A percentile compares a stretch with the other conserved stretches of the same genome.
These are phyloP conservation scores for Barnettozyma populi DNA, from an alignment of 805 yeast genomes.

Conservation along the genomic window DNA sequence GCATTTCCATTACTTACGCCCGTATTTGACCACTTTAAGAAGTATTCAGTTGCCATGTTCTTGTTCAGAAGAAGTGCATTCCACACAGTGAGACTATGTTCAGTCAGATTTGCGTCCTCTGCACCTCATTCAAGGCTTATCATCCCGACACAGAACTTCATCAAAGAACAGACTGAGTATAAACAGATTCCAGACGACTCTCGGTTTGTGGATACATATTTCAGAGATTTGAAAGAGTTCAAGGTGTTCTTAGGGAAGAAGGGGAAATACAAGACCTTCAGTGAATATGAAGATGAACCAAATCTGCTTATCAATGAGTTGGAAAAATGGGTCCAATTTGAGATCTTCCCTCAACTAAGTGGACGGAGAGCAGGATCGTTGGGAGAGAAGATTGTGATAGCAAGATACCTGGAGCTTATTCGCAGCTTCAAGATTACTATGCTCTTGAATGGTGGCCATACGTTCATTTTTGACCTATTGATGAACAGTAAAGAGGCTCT, in stretches of 20 bases:
- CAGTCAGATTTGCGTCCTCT: slow-evolving; percentile 11
- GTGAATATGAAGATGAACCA: slow-evolving; percentile 35
- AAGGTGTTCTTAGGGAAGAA: slow-evolving; percentile 24
- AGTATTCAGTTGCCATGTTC: not conserved
- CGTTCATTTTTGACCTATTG: slow-evolving; percentile 52
- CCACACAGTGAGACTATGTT: not conserved
- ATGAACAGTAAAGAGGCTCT: slow-evolving; percentile 13
- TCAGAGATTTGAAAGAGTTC: slow-evolving; percentile 35
- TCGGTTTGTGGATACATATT: slow-evolving; percentile 44
- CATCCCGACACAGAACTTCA: slow-evolving; percentile 16
- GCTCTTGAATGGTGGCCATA: slow-evolving; percentile 51
- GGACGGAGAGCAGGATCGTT: slow-evolving; percentile 7
- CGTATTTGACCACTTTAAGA: not conserved
- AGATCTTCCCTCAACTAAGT: slow-evolving; percentile 22
- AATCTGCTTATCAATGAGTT: slow-evolving; percentile 34
- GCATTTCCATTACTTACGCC: not conserved
- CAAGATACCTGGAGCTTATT: slow-evolving; percentile 32
- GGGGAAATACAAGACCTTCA: slow-evolving; percentile 25
- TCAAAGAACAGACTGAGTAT: slow-evolving; percentile 29
- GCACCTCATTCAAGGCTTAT: slow-evolving; percentile 13
- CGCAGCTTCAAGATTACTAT: slow-evolving; percentile 39
- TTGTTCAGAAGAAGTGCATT: not conserved
- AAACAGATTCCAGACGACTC: slow-evolving; percentile 50
- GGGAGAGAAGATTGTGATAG: slow-evolving; percentile 18
- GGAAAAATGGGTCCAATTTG: slow-evolving; percentile 33